Conservation (phyloP, 148 eudicot species). For the Chenopodium formosanum region DNA sequence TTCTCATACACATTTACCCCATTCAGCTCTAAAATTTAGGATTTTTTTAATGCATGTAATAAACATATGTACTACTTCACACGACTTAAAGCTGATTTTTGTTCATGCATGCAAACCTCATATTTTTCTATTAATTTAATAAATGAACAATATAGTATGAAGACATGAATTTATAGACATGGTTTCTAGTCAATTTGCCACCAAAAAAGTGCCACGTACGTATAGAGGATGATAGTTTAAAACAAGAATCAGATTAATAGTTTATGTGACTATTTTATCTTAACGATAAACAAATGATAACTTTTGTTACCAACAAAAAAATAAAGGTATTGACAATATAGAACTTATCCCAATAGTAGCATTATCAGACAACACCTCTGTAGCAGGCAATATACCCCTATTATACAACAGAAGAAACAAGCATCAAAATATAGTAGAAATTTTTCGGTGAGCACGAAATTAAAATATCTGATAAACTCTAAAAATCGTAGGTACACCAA, state of each 20-base stretch:
- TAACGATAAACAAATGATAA: too few relatives aligned
- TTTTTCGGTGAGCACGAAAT: neutral
- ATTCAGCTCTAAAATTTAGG: too few relatives aligned
- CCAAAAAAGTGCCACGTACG: neutral
- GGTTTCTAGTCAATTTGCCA: neutral
- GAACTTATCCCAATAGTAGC: constrained; percentile 65
- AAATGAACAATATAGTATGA: too few relatives aligned
- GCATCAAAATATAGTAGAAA: neutral
- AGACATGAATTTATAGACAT: neutral
- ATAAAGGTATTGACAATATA: neutral
- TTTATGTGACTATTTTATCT: too few relatives aligned
- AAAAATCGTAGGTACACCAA: neutral
- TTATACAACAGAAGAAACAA: constrained; percentile 14
- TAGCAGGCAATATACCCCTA: constrained; percentile 92
- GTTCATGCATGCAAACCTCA: too few relatives aligned
- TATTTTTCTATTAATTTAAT: too few relatives aligned
- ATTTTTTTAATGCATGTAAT: neutral
- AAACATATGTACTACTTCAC: neutral
- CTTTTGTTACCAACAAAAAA: neutral
- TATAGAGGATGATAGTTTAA: too few relatives aligned
- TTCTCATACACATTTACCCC: too few relatives aligned
- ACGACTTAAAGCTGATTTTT: too few relatives aligned
- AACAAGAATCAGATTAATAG: too few relatives aligned
- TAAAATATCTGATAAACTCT: neutral
- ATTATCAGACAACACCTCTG: constrained; percentile 45